These are phyloP conservation scores for Sedum album DNA, from an alignment of 164 flowering plant genomes.

Conservation along the genomic window DNA sequence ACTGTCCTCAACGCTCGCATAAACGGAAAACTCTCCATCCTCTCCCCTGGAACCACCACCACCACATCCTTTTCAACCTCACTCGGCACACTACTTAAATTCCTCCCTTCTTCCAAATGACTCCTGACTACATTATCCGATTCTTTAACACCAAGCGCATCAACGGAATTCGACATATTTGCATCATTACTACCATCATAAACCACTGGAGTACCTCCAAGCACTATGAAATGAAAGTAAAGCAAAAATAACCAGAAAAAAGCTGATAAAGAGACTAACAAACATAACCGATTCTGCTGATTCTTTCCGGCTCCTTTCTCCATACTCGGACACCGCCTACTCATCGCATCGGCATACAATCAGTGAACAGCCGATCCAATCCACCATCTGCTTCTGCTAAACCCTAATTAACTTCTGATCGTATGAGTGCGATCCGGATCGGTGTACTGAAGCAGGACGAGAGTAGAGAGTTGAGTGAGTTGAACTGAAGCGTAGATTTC, in stretches of 20 bases:
- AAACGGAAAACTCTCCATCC: slow-evolving; percentile 19
- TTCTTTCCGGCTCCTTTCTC: slow-evolving; percentile 57
- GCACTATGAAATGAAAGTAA: slow-evolving; percentile 63
- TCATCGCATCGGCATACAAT: slow-evolving; percentile 30
- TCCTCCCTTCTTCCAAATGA: not conserved
- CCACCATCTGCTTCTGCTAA: not conserved
- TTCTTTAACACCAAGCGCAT: not conserved
- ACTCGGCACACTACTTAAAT: not conserved
- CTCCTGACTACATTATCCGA: not conserved
- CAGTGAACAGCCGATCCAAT: not conserved
- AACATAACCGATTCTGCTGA: slow-evolving; percentile 47
- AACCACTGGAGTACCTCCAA: slow-evolving; percentile 28
- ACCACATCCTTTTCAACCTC: not conserved
- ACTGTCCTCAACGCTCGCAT: slow-evolving; percentile 58
- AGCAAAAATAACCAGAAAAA: slow-evolving; percentile 68
- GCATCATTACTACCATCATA: slow-evolving; percentile 26
- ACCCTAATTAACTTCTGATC: not conserved
- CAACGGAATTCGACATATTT: slow-evolving; percentile 11
- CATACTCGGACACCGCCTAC: slow-evolving; percentile 59
- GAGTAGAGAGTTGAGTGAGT: not conserved
- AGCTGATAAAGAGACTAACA: slow-evolving; percentile 40
- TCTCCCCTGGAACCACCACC: not conserved
- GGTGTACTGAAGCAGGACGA: not conserved
- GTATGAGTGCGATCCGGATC: not conserved
- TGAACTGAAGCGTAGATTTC: not conserved